Conservation (phyloP, 192 early-diverging fungal genomes). For the Backusella mclennaniae region DNA sequence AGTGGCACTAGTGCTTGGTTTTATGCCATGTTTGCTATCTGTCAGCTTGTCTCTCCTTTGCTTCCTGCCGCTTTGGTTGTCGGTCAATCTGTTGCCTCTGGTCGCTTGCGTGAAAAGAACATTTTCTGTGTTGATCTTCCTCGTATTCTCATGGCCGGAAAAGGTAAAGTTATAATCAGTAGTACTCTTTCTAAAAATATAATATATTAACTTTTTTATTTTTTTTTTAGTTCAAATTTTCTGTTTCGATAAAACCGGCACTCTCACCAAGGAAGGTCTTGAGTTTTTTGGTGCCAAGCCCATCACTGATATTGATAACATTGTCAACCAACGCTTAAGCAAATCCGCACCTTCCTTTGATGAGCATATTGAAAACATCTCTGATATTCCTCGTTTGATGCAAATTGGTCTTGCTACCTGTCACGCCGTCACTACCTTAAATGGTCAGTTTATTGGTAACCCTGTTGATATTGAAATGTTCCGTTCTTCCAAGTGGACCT, state of each 20-base stretch:
- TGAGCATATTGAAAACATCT: conserved; percentile 19
- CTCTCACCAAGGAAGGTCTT: conserved; percentile 69
- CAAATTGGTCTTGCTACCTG: conserved; percentile 43
- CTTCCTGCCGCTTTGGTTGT: conserved; percentile 69
- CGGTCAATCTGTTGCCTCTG: conserved; percentile 63
- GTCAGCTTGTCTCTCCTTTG: conserved; percentile 65
- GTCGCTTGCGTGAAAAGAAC: conserved; percentile 51
- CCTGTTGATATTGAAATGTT: conserved; percentile 76
- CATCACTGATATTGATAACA: conserved; percentile 18
- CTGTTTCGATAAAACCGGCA: conserved; percentile 74
- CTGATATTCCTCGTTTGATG: conserved; percentile 24
- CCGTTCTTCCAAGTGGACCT: conserved; percentile 43
- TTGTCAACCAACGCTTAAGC: background rate
- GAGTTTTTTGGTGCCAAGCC: conserved; percentile 52
- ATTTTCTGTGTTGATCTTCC: conserved; percentile 70
- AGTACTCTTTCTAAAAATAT: background rate
- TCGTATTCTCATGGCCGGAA: conserved; percentile 66
- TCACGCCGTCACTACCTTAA: conserved; percentile 46
- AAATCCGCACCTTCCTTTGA: conserved; percentile 17
- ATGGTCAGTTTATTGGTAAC: conserved; percentile 48
- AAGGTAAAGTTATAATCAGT: conserved; percentile 26
- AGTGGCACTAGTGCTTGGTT: conserved; percentile 54
- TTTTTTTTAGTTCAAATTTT: conserved; percentile 51
- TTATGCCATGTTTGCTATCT: conserved; percentile 67
- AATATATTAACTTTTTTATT: background rate